These are phyloP conservation scores for Trichoderma sp. DNA, from an alignment of 2,329 filamentous ascomycete species.

Conservation along the genomic window DNA sequence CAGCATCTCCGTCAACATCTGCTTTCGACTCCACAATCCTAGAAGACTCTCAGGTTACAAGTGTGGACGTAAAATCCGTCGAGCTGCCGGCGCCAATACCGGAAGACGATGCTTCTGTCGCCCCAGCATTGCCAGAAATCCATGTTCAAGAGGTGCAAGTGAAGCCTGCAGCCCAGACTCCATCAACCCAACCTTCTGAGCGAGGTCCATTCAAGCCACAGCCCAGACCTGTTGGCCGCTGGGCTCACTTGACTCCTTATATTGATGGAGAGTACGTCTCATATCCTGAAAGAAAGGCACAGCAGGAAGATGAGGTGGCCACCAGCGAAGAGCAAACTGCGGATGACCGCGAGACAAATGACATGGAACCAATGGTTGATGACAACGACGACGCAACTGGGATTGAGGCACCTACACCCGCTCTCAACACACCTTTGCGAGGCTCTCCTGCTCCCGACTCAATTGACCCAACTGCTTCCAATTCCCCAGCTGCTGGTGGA, in stretches of 20 bases:
- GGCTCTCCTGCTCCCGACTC: conserved; percentile 42
- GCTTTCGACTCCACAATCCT: background rate
- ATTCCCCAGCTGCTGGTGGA: conserved; percentile 38
- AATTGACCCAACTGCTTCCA: conserved; percentile 36
- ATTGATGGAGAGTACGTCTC: conserved; percentile 38
- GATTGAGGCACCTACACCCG: conserved; percentile 36
- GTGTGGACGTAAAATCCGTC: background rate
- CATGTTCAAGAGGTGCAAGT: background rate
- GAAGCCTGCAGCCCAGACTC: background rate
- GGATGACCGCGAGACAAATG: conserved; percentile 30
- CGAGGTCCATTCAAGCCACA: conserved; percentile 27
- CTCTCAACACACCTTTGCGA: conserved; percentile 38
- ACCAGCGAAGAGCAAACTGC: conserved; percentile 31
- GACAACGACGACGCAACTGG: conserved; percentile 33
- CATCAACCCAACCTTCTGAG: conserved; percentile 1
- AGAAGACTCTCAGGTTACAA: background rate
- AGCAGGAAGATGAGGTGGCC: conserved; percentile 31
- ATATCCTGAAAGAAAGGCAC: conserved; percentile 39
- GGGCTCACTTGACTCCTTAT: conserved; percentile 42
- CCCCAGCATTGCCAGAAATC: background rate
- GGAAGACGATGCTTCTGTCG: background rate
- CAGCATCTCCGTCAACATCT: conserved; percentile 1
- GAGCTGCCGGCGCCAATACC: background rate
- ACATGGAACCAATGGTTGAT: conserved; percentile 20
- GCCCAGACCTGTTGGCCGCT: conserved; percentile 33